Evolutionary conservation across 2,329 filamentous ascomycete genomes (phyloP).

Genomic region (Fonsecaea nubica): DNA sequence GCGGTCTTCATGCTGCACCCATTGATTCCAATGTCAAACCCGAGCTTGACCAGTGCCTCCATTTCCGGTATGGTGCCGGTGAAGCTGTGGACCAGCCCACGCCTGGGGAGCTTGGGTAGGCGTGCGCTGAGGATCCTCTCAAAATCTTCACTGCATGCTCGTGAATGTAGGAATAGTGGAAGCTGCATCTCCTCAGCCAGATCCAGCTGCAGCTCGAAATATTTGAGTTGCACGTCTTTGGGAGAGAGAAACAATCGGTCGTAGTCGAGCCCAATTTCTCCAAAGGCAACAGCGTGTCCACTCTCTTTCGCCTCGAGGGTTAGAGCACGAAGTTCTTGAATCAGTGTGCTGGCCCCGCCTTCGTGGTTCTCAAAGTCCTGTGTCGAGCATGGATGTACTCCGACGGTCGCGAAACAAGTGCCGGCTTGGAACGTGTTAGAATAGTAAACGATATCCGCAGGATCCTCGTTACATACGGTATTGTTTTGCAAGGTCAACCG

Average conservation of each 20-base stretch:
- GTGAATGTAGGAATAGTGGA: conserved; percentile 89
- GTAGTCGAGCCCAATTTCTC: conserved; percentile 96
- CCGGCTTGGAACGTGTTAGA: conserved; percentile 62
- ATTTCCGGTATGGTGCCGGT: conserved; percentile 88
- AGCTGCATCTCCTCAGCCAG: conserved; percentile 78
- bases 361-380: conserved; percentile 72
- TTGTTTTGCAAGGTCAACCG: conserved; percentile 73
- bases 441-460: background rate
- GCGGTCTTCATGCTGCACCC: conserved; percentile 95
- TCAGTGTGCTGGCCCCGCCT: conserved; percentile 52
- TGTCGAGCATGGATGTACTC: conserved; percentile 90
- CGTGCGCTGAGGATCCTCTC: conserved; percentile 70
- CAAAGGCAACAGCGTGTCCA: conserved; percentile 77
- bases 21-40: conserved; percentile 92
- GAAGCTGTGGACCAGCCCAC: conserved; percentile 92
- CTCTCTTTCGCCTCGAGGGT: conserved; percentile 64
- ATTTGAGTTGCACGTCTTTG: conserved; percentile 79
- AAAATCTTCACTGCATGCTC: conserved; percentile 86
- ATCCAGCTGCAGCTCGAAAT: conserved; percentile 82
- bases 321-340: conserved; percentile 68
- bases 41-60: conserved; percentile 76
- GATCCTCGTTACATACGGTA: conserved; percentile 64
- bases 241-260: conserved; percentile 85
- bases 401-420: conserved; percentile 85
- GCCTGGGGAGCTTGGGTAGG: conserved; percentile 71